Evolutionary conservation across 2,329 filamentous ascomycete genomes (phyloP), one percentile per base, ranked within the genome.

Genomic region (Cladosporium sp.): DNA sequence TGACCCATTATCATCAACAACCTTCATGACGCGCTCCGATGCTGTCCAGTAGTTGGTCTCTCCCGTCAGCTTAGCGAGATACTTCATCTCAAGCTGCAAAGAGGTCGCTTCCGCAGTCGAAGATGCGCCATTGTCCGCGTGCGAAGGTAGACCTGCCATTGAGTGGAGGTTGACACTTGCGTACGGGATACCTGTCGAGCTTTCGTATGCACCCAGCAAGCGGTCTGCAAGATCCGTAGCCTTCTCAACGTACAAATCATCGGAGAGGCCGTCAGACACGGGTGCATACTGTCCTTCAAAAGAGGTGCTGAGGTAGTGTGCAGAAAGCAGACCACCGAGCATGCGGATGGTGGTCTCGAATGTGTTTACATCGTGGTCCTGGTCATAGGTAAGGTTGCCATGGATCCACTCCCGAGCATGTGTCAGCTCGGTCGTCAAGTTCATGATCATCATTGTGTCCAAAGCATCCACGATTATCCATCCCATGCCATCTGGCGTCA

Each of bases 281-380:
- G 90, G 84, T 16, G 72, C 63, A 50, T 90, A 75, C 57, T 95
- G 76, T n/a, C 85, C 71, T 0, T 90, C 89, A 58, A 85, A 92
- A 49, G 81, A 79, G 19, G 82, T 93, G 18, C 90, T 92, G n/a
- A 98, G 77, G 68, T 97, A 97, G 67, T 98, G 90, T 8, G 93
- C 93, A 1, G 91, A 91, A 29, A 98, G 76, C 36, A 98, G 75
- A 9, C 93, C 93, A 13, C 93, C 93, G 43, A 98, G 76, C 91
- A 97, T 97, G 46, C 93, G 86, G 61, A 97, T 97, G 0, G 92
- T 97, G 7, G 92, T 97, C 72, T 98, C 93, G 61, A 97, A 98
- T 0, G 90, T 96, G 68, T 90, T 97, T 50, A 98, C 92, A 66
- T 96, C 89, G 67, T 96, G 90, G 62, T 96, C 79, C 68, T 95